Evolutionary conservation across 2,329 filamentous ascomycete species (phyloP).

Genomic region (Cladosporium velox): DNA sequence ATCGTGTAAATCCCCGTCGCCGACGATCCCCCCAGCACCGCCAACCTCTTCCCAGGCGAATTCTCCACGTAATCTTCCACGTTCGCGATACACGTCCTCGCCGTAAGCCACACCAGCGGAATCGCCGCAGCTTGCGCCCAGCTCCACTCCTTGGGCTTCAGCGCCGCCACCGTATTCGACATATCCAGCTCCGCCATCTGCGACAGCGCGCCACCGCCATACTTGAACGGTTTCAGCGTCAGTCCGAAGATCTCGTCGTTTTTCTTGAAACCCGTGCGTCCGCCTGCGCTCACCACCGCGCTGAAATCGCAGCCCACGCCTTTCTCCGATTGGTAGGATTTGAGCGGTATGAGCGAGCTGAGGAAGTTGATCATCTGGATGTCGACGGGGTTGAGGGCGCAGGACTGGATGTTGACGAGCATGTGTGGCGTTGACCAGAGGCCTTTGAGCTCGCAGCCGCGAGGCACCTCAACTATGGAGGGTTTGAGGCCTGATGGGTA

Average conservation of each 20-base stretch:
- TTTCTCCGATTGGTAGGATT: conserved; percentile 30
- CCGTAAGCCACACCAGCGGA: conserved; percentile 38
- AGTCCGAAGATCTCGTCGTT: conserved; percentile 40
- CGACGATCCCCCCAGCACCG: conserved; percentile 37
- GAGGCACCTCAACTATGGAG: conserved; percentile 28
- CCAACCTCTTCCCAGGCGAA: conserved; percentile 32
- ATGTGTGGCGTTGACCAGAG: conserved; percentile 31
- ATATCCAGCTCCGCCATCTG: conserved; percentile 35
- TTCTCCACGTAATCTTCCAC: conserved; percentile 32
- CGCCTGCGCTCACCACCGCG: conserved; percentile 30
- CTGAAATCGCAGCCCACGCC: conserved; percentile 38
- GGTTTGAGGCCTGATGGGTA: conserved; percentile 34
- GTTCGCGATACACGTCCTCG: conserved; percentile 34
- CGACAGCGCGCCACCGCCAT: conserved; percentile 32
- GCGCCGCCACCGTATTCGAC: conserved; percentile 28
- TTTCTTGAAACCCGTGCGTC: conserved; percentile 30
- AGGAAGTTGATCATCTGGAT: conserved; percentile 41
- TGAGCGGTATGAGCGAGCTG: conserved; percentile 29
- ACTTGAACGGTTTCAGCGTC: conserved; percentile 31
- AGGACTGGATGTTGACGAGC: conserved; percentile 36
- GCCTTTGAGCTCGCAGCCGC: conserved; percentile 26
- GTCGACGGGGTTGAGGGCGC: conserved; percentile 41
- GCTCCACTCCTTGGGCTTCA: conserved; percentile 36
- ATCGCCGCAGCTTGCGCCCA: conserved; percentile 37
- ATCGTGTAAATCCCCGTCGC: conserved; percentile 39